Base-by-base conservation (phyloP, 768 basidiomycete genomes). In the Termitomyces sp. region DNA sequence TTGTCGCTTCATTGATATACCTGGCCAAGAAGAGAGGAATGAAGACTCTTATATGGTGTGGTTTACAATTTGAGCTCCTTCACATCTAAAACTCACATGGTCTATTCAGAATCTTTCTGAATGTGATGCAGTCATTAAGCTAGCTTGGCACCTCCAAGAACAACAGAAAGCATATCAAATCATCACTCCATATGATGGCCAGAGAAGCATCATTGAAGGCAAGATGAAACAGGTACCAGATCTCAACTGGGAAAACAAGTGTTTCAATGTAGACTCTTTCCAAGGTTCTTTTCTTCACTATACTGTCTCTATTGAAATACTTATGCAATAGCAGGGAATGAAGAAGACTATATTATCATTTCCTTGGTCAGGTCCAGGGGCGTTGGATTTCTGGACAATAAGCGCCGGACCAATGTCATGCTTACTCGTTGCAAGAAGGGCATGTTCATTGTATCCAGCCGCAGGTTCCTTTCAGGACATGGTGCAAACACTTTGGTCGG, bases 251-350 rank as follows among this genome's bases (percentile, higher is more conserved):
- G 74, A 79, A 38, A 82, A 93, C 66, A 92, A 82, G 59, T 87
- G 86, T 67, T 93, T 91, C 72, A 92, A 89, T 82, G 88, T 93
- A 61, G 91, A 93, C 70, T 88, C 90, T 9, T 92, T 92, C 63
- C 91, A 92, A 84, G 91, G 91, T 89, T 48, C 57, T 36, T 61
- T 15, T 52, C 57, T 38, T 56, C 61, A 60, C 60, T 12, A 1
- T 1, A 34, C 4, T 34, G 5, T 57, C 37, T 60, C 42, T 54
- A 45, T 56, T 31, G 1, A 8, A 25, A 37, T 56, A 54, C 34
- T 54, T 25, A 47, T 56, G 56, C 29, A 25, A 63, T 15, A 57
- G 34, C 63, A 93, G 92, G 92, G 11, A 93, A 94, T 79, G 92
- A 94, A 68, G 88, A 88, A 57, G 86, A 93, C 58, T 85, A 81